A percentile compares a stretch with the other conserved stretches of the same genome.
phyloP scores from a whole-genome alignment of 345 rosid genomes.

The Eucalyptus pumila region DNA sequence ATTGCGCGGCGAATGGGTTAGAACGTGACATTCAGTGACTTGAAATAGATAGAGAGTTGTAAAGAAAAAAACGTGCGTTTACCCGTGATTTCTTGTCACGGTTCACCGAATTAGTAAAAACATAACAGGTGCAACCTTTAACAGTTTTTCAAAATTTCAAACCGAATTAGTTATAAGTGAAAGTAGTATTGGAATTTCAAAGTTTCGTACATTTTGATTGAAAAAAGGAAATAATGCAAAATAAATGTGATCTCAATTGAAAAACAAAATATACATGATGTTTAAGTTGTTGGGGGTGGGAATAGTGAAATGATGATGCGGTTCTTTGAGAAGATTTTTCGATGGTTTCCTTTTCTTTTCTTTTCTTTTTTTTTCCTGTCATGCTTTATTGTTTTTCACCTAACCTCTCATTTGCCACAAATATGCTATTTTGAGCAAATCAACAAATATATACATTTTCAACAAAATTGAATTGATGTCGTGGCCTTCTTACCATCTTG shows the following conservation, averaged over 20 bases:
- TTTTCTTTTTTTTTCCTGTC: background rate
- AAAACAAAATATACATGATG: background rate
- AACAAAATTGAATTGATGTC: background rate
- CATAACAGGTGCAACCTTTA: background rate
- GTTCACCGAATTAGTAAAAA: background rate
- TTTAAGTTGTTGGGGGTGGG: background rate
- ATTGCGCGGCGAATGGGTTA: rapidly evolving
- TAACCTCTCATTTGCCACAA: background rate
- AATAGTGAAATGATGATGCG: background rate
- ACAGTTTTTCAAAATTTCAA: background rate
- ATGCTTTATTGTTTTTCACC: background rate
- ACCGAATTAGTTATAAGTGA: too few relatives aligned
- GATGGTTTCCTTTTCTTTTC: background rate
- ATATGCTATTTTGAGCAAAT: background rate
- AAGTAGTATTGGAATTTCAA: rapidly evolving
- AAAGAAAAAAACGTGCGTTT: rapidly evolving
- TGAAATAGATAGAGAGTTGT: background rate
- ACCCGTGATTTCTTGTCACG: rapidly evolving
- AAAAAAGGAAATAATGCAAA: background rate
- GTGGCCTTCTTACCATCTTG: rapidly evolving
- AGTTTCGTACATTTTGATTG: too few relatives aligned
- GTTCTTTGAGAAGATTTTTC: background rate
- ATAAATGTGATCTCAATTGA: background rate
- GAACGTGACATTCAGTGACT: rapidly evolving
- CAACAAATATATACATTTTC: background rate